phyloP scores from a whole-genome alignment of 2,329 filamentous ascomycete species.

The Dryadomyces sulphureus region DNA sequence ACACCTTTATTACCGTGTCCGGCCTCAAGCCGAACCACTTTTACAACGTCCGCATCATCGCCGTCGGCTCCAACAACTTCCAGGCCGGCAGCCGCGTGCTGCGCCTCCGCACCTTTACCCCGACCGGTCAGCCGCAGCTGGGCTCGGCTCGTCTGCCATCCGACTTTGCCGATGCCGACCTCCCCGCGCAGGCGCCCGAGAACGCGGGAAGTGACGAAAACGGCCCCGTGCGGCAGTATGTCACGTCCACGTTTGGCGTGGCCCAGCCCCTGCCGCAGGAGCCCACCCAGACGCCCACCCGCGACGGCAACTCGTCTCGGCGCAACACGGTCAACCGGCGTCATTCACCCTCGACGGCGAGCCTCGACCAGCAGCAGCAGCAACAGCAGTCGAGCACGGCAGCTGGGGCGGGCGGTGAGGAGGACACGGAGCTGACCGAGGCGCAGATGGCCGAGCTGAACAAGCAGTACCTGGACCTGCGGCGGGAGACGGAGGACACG shows the following conservation, averaged over 20 bases:
- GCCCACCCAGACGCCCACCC: slow-evolving; percentile 33
- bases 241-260: slow-evolving; percentile 9
- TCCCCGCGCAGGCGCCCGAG: slow-evolving; percentile 25
- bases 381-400: slow-evolving; percentile 3
- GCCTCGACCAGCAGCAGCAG: slow-evolving; percentile 30
- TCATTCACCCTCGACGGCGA: slow-evolving; percentile 56
- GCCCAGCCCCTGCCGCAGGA: slow-evolving; percentile 6
- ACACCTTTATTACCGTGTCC: slow-evolving; percentile 82
- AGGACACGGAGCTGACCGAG: slow-evolving; percentile 38
- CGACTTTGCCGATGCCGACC: slow-evolving; percentile 39
- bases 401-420: slow-evolving; percentile 15
- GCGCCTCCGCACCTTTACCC: slow-evolving; percentile 62
- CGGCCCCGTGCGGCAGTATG: slow-evolving; percentile 1
- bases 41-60: slow-evolving; percentile 87
- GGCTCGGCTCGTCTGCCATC: slow-evolving; percentile 41
- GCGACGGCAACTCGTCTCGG: slow-evolving; percentile 47
- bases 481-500: slow-evolving; percentile 71
- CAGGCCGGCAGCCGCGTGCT: slow-evolving; percentile 78
- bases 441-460: slow-evolving; percentile 66
- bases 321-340: slow-evolving; percentile 60
- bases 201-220: slow-evolving; percentile 17
- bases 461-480: slow-evolving; percentile 62
- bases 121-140: slow-evolving; percentile 47
- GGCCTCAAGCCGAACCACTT: slow-evolving; percentile 76
- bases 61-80: slow-evolving; percentile 83